Percentiles rank a stretch among this genome's conserved stretches.
These are phyloP conservation scores for Neoboletus brunneissimus DNA, from an alignment of 768 basidiomycete genomes.

Conservation along the genomic window DNA sequence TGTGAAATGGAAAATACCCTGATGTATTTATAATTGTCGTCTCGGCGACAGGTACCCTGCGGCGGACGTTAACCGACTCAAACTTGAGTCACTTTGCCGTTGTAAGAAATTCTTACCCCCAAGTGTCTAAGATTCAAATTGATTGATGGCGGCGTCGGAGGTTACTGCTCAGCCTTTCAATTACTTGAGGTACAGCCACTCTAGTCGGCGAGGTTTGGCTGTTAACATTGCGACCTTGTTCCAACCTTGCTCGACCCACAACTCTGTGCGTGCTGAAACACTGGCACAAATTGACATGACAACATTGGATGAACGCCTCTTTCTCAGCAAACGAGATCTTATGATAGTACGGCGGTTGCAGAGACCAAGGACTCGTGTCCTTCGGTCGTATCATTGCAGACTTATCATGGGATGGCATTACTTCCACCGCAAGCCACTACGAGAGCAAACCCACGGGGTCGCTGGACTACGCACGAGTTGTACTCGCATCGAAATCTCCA, in stretches of 20 bases:
- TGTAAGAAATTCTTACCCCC: not conserved
- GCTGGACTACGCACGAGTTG: not conserved
- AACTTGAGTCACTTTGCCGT: not conserved
- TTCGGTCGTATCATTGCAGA: not conserved
- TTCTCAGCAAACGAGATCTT: not conserved
- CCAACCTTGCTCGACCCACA: constrained; percentile 2
- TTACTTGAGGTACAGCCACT: constrained; percentile 19
- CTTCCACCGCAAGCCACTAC: not conserved
- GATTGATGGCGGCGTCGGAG: constrained; percentile 30
- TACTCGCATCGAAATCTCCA: not conserved
- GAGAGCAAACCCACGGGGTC: not conserved
- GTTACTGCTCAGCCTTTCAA: constrained; percentile 20
- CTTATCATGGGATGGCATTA: not conserved
- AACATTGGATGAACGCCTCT: not conserved
- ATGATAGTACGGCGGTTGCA: not conserved
- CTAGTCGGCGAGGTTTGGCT: constrained; percentile 15
- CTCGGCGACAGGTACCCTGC: constrained; percentile 2
- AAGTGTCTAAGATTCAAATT: not conserved
- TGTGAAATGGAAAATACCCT: not conserved
- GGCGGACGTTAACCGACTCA: not conserved
- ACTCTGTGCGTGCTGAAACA: constrained; percentile 21
- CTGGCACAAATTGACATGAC: constrained; percentile 3
- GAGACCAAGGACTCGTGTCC: not conserved
- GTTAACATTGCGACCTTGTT: constrained; percentile 30
- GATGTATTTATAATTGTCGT: not conserved